phyloP scores from a whole-genome alignment of 345 rosid species.

The Erodium maritimum region DNA sequence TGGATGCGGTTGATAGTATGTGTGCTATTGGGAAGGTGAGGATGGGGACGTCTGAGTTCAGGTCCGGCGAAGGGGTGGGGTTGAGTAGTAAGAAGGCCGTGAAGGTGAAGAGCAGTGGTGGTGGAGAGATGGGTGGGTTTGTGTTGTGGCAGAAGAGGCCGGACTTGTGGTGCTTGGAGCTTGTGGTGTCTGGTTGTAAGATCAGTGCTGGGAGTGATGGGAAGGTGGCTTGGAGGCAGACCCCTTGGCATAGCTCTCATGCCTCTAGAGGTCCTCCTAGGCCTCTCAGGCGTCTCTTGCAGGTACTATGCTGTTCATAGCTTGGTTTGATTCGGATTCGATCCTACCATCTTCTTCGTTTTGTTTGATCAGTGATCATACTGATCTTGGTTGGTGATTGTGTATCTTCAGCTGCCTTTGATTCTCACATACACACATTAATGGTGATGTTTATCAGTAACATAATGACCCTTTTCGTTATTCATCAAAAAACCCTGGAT shows the following conservation, averaged over 20 bases:
- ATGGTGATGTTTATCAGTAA: too few relatives aligned
- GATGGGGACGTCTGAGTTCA: conserved; percentile 74
- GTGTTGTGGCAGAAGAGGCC: conserved; percentile 86
- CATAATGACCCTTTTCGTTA: too few relatives aligned
- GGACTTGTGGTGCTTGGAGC: conserved; percentile 81
- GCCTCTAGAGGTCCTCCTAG: conserved; percentile 82
- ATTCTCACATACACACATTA: too few relatives aligned
- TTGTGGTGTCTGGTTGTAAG: conserved; percentile 79
- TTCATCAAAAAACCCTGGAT: too few relatives aligned
- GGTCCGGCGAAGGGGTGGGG: conserved; percentile 50
- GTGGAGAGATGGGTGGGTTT: conserved; percentile 80
- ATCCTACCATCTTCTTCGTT: background rate
- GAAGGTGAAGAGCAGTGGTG: conserved; percentile 33
- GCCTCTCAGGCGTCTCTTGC: conserved; percentile 73
- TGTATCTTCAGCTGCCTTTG: too few relatives aligned
- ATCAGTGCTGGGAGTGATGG: conserved; percentile 95
- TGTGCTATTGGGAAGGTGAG: conserved; percentile 92
- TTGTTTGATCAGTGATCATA: too few relatives aligned
- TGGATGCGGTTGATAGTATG: conserved; percentile 60
- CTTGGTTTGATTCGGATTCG: background rate
- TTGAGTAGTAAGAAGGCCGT: conserved; percentile 28
- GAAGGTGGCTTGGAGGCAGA: conserved; percentile 81
- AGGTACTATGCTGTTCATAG: conserved; percentile 26
- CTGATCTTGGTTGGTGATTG: background rate
- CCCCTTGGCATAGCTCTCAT: conserved; percentile 89